Conservation (phyloP, 257 asterid species). For the Penstemon davidsonii region DNA sequence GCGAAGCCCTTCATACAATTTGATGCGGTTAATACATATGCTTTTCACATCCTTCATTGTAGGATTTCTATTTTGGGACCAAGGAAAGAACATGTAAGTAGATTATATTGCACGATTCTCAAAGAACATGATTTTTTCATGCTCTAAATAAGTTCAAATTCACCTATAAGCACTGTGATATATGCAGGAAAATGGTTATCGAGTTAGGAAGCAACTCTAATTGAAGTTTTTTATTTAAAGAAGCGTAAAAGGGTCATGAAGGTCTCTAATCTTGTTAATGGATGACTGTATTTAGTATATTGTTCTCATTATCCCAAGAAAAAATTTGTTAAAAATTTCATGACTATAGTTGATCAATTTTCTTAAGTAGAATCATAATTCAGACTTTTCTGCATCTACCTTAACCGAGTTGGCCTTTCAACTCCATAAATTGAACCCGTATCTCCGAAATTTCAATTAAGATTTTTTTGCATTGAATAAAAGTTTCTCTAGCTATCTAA, state of each 20-base stretch:
- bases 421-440: neutral
- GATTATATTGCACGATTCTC: neutral
- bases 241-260: too few species aligned
- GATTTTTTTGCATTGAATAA: too few species aligned
- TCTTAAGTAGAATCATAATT: too few species aligned
- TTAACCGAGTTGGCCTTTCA: too few species aligned
- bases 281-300: too few species aligned
- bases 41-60: constrained; percentile 14
- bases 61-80: constrained; percentile 23
- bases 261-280: too few species aligned
- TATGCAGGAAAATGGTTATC: neutral
- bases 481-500: neutral
- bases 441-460: neutral
- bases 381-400: too few species aligned
- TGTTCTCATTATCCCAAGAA: too few species aligned
- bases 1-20: constrained; percentile 42
- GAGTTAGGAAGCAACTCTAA: neutral
- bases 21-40: constrained; percentile 23
- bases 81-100: constrained; percentile 30
- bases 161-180: constrained; percentile 1
- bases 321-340: too few species aligned
- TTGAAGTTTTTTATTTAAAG: too few species aligned
- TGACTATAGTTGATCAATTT: too few species aligned
- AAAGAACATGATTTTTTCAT: neutral
- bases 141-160: neutral